Percentiles rank a stretch among this genome's conserved stretches.
Evolutionary conservation across 441 rosid genomes (phyloP).

Genomic region (Cnidoscolus chayamansa): DNA sequence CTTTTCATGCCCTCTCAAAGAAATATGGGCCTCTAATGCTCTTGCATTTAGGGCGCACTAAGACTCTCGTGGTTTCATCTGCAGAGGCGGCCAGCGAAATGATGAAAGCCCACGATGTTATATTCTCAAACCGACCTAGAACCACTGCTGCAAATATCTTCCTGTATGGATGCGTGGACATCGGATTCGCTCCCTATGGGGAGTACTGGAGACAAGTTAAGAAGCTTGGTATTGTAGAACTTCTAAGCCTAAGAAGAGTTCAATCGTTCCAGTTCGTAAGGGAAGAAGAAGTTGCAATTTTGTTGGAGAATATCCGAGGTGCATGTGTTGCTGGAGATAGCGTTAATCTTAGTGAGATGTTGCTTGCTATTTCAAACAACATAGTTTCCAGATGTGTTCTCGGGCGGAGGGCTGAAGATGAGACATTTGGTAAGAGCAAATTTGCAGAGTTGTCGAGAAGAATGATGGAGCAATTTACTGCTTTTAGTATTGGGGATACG

Average conservation of each 20-base stretch:
- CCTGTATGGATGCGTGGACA: slow-evolving; percentile 30
- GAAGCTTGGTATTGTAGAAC: slow-evolving; percentile 34
- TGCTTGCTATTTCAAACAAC: slow-evolving; percentile 12
- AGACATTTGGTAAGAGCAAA: slow-evolving; percentile 7
- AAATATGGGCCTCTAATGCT: slow-evolving; percentile 43
- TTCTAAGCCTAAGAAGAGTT: slow-evolving; percentile 33
- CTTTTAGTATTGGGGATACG: slow-evolving; percentile 25
- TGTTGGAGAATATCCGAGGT: slow-evolving; percentile 19
- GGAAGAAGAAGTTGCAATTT: slow-evolving; percentile 27
- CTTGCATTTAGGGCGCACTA: slow-evolving; percentile 31
- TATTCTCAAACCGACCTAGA: slow-evolving; percentile 31
- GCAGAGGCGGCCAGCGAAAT: slow-evolving; percentile 33
- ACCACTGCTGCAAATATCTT: slow-evolving; percentile 30
- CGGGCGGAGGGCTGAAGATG: slow-evolving; percentile 21
- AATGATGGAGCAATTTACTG: slow-evolving; percentile 10
- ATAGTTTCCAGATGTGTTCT: slow-evolving; percentile 26
- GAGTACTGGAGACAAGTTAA: slow-evolving; percentile 43
- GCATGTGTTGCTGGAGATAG: not conserved
- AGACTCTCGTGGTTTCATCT: slow-evolving; percentile 39
- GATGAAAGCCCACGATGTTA: slow-evolving; percentile 30
- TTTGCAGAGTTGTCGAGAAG: slow-evolving; percentile 25
- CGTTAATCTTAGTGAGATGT: slow-evolving; percentile 23
- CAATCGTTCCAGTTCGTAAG: slow-evolving; percentile 33
- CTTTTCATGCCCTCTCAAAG: slow-evolving; percentile 29
- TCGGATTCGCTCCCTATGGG: slow-evolving; percentile 36